Evolutionary conservation across 1,284 basidiomycete species (phyloP).

Genomic region (Fomitopsis schrenkii): DNA sequence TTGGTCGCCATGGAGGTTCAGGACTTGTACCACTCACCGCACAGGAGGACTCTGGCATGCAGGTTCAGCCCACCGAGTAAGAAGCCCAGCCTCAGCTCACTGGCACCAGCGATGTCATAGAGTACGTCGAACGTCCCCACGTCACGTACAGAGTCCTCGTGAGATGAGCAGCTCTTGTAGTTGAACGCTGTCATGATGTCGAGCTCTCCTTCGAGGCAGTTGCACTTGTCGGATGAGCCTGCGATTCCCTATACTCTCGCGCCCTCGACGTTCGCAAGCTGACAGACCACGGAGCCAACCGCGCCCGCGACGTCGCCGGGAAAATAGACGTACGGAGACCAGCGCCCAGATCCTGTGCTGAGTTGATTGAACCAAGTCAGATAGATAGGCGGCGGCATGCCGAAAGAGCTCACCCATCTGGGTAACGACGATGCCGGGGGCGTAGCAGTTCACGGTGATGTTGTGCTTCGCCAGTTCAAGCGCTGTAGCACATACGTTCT

Average conservation of each 20-base stretch:
- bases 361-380: not conserved
- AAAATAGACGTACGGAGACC: not conserved
- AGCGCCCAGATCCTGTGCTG: not conserved
- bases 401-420: constrained; percentile 1
- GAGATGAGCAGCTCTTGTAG: constrained; percentile 80
- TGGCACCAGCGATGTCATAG: constrained; percentile 90
- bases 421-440: constrained; percentile 2
- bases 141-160: constrained; percentile 53
- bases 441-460: constrained; percentile 7
- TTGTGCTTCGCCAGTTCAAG: constrained; percentile 5
- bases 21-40: constrained; percentile 42
- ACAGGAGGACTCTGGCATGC: constrained; percentile 73
- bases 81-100: constrained; percentile 71
- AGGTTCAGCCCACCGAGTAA: constrained; percentile 70
- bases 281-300: constrained; percentile 70
- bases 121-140: constrained; percentile 72
- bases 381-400: not conserved
- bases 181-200: constrained; percentile 82
- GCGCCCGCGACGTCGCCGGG: constrained; percentile 58
- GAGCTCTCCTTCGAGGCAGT: constrained; percentile 75
- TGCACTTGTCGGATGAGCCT: constrained; percentile 75
- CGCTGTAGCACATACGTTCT: not conserved
- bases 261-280: constrained; percentile 71
- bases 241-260: constrained; percentile 84
- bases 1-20: not conserved